Conservation (phyloP, 371 early-diverging fungal species). For the Actinomucor elegans region DNA sequence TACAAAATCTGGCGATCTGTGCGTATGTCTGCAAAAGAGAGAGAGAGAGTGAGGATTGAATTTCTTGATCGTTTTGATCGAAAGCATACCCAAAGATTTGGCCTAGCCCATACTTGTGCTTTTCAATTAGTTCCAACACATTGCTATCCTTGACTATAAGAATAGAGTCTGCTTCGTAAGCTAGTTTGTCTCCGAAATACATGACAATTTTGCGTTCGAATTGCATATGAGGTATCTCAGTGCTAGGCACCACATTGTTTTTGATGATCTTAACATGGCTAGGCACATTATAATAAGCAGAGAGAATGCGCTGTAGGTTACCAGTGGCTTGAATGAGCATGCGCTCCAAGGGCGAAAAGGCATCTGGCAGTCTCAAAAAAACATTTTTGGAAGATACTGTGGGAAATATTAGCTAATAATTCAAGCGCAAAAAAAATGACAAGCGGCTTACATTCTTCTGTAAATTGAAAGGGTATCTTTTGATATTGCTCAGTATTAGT, state of each 20-base stretch:
- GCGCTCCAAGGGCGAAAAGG: constrained; percentile 42
- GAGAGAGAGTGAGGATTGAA: background rate
- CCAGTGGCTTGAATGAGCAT: constrained; percentile 47
- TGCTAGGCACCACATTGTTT: constrained; percentile 19
- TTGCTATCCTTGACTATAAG: constrained; percentile 34
- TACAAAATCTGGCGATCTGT: constrained; percentile 39
- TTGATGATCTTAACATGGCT: constrained; percentile 41
- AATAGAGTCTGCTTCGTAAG: constrained; percentile 45
- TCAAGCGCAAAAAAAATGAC: background rate
- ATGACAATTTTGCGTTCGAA: constrained; percentile 43
- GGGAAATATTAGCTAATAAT: constrained; percentile 1
- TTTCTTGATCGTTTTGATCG: background rate
- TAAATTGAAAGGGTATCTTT: constrained; percentile 38
- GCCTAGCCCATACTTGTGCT: constrained; percentile 48
- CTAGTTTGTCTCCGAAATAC: constrained; percentile 40
- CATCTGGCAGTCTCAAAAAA: constrained; percentile 36
- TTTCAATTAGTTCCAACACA: constrained; percentile 36
- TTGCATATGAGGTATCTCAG: constrained; percentile 8
- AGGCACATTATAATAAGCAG: constrained; percentile 48
- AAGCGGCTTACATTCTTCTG: constrained; percentile 36
- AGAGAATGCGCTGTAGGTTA: constrained; percentile 42
- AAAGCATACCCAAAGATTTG: constrained; percentile 45
- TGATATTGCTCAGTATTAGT: constrained; percentile 25
- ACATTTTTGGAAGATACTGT: constrained; percentile 44
- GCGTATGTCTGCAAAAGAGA: constrained; percentile 27